A percentile compares a stretch with the other conserved stretches of the same genome.
Evolutionary conservation across 2,329 filamentous ascomycete species (phyloP).

Genomic region (Nannizziopsis barbatae): DNA sequence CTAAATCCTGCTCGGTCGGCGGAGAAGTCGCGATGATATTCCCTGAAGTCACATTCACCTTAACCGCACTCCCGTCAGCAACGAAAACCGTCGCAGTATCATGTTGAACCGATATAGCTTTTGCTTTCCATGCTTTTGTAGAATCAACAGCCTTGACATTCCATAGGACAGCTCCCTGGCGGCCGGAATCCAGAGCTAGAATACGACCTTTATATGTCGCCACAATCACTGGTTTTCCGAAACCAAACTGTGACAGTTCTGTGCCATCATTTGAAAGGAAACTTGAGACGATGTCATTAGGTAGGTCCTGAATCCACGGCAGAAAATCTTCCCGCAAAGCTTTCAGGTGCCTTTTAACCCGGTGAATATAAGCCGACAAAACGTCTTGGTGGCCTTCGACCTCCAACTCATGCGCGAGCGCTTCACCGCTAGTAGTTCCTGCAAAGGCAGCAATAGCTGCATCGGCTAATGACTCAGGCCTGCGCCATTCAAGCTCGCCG

Average conservation of each 20-base stretch:
- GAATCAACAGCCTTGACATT: slow-evolving; percentile 53
- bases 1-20: slow-evolving; percentile 22
- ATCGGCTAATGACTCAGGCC: slow-evolving; percentile 70
- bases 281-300: slow-evolving; percentile 55
- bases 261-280: slow-evolving; percentile 47
- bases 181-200: slow-evolving; percentile 66
- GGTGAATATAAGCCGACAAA: slow-evolving; percentile 72
- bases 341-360: slow-evolving; percentile 66
- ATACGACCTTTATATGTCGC: slow-evolving; percentile 70
- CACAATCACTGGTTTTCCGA: slow-evolving; percentile 72
- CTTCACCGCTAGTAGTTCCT: slow-evolving; percentile 60
- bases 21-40: slow-evolving; percentile 27
- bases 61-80: slow-evolving; percentile 51
- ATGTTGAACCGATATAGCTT: slow-evolving; percentile 54
- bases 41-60: slow-evolving; percentile 37
- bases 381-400: slow-evolving; percentile 76
- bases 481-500: slow-evolving; percentile 66
- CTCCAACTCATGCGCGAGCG: slow-evolving; percentile 68
- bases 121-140: slow-evolving; percentile 52
- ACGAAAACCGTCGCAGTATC: slow-evolving; percentile 49
- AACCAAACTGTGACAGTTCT: slow-evolving; percentile 57
- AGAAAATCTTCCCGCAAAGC: slow-evolving; percentile 65
- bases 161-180: slow-evolving; percentile 66
- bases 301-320: slow-evolving; percentile 58
- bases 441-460: slow-evolving; percentile 71